Evolutionary conservation across 306 rosid genomes (phyloP), one percentile per base, ranked within the genome.

Genomic region (Corylus heterophylla): DNA sequence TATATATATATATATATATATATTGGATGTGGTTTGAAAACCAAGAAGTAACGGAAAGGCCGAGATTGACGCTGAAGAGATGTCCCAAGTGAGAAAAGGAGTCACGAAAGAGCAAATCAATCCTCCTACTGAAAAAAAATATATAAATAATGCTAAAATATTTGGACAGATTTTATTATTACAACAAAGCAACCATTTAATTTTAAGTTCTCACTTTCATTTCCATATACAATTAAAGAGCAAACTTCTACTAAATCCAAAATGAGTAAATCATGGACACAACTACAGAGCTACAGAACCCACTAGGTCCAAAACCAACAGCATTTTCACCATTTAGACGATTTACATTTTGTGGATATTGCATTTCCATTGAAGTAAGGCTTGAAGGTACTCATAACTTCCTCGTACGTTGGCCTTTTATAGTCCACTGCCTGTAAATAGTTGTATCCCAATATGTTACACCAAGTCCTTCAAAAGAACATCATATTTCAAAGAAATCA

Each of bases 401-500:
- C 95, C 85, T 91, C 97, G 74, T 95, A 95, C 18, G 96, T 89
- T 74, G 97, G 97, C 91, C 98, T 95, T 88, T 95, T 95, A 86
- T 95, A 95, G 83, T 95, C 98, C 74, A 88, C 98, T 5, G 98
- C 98, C 98, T 94, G 95, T n/a, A 69, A 85, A 54, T 75, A 82
- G 61, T 80, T 76, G 69, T 71, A 63, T 51, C 7, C 67, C 59
- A 64, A 64, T 74, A 29, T 72, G 18, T 71, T 20, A 71, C 72
- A 71, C 72, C 17, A 78, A 77, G 68, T 74, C 61, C 42, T 75
- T 35, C 17, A 29, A 70, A 67, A 6, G 64, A 42, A 76, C 47
- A 73, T 50, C 67, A 12, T 48, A 59, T 67, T 71, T 59, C 1
- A 27, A 76, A 54, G 25, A 18, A 56, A 37, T 3, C 49, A 71